Percentiles rank a stretch among this genome's conserved stretches.
phyloP scores from a whole-genome alignment of 257 asterid genomes.

The Nicotiana knightiana region DNA sequence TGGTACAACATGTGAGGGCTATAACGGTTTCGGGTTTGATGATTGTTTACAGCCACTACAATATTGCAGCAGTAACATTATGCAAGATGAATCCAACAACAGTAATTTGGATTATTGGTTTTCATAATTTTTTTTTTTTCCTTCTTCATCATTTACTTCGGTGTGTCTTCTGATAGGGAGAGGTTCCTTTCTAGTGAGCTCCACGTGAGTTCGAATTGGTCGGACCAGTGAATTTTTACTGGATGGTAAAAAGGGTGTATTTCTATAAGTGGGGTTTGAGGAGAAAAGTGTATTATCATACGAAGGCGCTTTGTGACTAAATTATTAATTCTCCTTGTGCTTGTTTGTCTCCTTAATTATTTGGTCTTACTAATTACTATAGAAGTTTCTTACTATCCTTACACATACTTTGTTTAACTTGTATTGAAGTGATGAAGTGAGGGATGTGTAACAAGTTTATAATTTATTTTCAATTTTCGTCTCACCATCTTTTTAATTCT shows the following conservation, averaged over 20 bases:
- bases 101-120: neutral
- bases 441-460: neutral
- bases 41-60: constrained; percentile 4
- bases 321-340: neutral
- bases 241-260: neutral
- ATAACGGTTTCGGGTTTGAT: neutral
- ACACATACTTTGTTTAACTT: neutral
- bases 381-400: neutral
- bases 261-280: too few relatives aligned
- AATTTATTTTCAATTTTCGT: neutral
- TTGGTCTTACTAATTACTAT: neutral
- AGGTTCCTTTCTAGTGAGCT: too few relatives aligned
- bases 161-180: too few relatives aligned
- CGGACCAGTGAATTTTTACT: neutral
- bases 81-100: neutral
- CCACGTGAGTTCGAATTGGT: neutral
- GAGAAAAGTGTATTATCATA: too few relatives aligned
- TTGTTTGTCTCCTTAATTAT: neutral
- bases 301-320: too few relatives aligned
- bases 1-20: neutral
- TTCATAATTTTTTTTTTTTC: neutral
- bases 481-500: neutral
- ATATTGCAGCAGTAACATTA: neutral
- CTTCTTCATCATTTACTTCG: neutral
- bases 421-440: neutral